phyloP scores from a whole-genome alignment of 495 filamentous ascomycete genomes.

The Neurospora tetrasperma region DNA sequence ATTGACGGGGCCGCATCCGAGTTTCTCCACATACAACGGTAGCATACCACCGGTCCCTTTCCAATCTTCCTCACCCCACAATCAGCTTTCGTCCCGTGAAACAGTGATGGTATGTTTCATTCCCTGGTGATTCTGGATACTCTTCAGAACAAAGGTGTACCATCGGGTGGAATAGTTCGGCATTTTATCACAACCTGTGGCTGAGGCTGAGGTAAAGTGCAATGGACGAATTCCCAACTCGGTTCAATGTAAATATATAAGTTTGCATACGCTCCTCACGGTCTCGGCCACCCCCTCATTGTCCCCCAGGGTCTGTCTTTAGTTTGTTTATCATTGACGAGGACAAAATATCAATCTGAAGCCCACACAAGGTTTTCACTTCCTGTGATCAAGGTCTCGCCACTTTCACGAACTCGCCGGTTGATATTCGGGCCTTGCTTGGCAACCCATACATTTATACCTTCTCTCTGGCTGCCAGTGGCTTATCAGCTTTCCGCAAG shows the following conservation, averaged over 20 bases:
- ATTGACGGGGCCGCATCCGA: slow-evolving; percentile 5
- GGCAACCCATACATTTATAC: slow-evolving; percentile 5
- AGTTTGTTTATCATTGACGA: slow-evolving; percentile 2
- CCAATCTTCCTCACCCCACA: slow-evolving; percentile 22
- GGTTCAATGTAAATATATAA: slow-evolving; percentile 29
- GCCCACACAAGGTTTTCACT: neutral
- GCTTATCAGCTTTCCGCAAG: neutral
- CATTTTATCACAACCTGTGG: neutral
- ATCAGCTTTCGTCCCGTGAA: neutral
- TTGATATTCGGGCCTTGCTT: neutral
- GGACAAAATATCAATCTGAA: neutral
- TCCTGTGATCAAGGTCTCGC: slow-evolving; percentile 4
- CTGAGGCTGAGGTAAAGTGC: neutral
- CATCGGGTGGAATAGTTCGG: no score
- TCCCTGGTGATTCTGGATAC: neutral
- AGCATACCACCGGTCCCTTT: slow-evolving; percentile 14
- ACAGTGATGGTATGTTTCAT: neutral
- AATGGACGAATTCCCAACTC: slow-evolving; percentile 17
- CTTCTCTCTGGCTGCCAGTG: neutral
- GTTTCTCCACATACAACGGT: slow-evolving; percentile 24
- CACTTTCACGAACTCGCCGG: slow-evolving; percentile 7
- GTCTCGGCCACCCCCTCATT: slow-evolving; percentile 19
- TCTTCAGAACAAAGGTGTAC: neutral
- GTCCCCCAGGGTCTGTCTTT: slow-evolving; percentile 17
- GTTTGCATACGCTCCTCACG: slow-evolving; percentile 21